Percentiles rank a stretch among this genome's conserved stretches.
Conservation (phyloP, 768 basidiomycete species). For the Lanmaoa rubissima region DNA sequence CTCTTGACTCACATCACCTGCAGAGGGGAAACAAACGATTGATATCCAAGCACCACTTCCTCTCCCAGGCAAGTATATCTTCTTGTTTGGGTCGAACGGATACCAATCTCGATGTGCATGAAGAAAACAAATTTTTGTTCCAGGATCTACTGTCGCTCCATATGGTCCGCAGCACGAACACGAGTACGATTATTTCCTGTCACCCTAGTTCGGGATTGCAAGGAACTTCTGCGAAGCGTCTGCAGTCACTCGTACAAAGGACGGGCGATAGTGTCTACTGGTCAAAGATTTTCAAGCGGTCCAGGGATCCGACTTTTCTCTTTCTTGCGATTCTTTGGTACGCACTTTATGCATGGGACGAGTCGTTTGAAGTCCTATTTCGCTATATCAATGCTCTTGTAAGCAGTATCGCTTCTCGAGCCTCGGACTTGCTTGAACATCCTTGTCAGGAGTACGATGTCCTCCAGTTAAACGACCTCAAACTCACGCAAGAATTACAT, state of each 20-base stretch:
- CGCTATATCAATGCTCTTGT: constrained; percentile 51
- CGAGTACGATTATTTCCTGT: constrained; percentile 37
- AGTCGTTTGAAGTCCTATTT: constrained; percentile 51
- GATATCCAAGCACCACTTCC: constrained; percentile 32
- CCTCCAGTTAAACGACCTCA: constrained; percentile 40
- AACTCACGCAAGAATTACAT: constrained; percentile 53
- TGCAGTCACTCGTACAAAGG: constrained; percentile 28
- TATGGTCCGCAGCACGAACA: constrained; percentile 34
- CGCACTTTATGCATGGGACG: constrained; percentile 61
- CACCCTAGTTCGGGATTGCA: constrained; percentile 21
- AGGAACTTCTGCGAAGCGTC: constrained; percentile 25
- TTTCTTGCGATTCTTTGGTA: constrained; percentile 52
- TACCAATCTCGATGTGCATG: not conserved
- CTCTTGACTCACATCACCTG: not conserved
- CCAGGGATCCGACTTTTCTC: constrained; percentile 33
- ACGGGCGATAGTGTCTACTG: constrained; percentile 36
- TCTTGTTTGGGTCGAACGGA: not conserved
- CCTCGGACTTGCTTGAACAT: not conserved
- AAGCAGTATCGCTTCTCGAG: not conserved
- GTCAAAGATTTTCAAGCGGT: constrained; percentile 29
- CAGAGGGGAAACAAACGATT: constrained; percentile 23
- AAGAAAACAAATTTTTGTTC: constrained; percentile 23
- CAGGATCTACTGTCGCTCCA: constrained; percentile 39
- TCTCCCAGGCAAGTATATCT: constrained; percentile 15
- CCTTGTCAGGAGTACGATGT: constrained; percentile 44